A percentile compares a stretch with the other conserved stretches of the same genome.
These are phyloP conservation scores for Ramaria sp. DNA, from an alignment of 768 basidiomycete genomes.

Conservation along the genomic window DNA sequence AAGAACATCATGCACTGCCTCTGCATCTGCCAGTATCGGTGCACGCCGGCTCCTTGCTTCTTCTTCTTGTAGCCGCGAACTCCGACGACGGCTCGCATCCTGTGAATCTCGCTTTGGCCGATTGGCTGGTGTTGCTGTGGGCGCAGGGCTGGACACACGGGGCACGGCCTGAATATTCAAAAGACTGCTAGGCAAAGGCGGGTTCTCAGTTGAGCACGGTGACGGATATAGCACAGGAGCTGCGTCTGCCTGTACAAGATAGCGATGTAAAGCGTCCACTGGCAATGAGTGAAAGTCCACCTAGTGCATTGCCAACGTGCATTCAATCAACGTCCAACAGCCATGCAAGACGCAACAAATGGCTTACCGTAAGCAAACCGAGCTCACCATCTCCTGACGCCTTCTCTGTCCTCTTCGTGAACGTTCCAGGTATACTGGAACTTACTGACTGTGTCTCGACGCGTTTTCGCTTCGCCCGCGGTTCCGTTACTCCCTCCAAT, in stretches of 20 bases:
- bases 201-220: slow-evolving; percentile 54
- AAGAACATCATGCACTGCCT: slow-evolving; percentile 55
- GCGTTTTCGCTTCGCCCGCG: slow-evolving; percentile 64
- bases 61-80: slow-evolving; percentile 65
- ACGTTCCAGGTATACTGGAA: background rate
- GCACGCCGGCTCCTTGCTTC: slow-evolving; percentile 36
- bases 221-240: slow-evolving; percentile 62
- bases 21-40: slow-evolving; percentile 60
- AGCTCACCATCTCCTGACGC: slow-evolving; percentile 14
- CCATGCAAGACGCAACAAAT: background rate
- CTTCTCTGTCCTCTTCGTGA: slow-evolving; percentile 8
- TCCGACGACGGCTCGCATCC: slow-evolving; percentile 41
- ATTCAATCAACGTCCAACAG: slow-evolving; percentile 7
- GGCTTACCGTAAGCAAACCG: slow-evolving; percentile 10
- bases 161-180: slow-evolving; percentile 33
- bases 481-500: slow-evolving; percentile 57
- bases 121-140: slow-evolving; percentile 51
- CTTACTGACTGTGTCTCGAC: slow-evolving; percentile 27
- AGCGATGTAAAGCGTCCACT: slow-evolving; percentile 53
- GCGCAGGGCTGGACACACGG: slow-evolving; percentile 39
- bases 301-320: slow-evolving; percentile 25
- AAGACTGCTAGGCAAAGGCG: slow-evolving; percentile 56
- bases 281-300: slow-evolving; percentile 70
- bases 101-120: slow-evolving; percentile 55
- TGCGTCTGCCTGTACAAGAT: slow-evolving; percentile 63